Base-by-base conservation (phyloP, 768 basidiomycete genomes). In the Amanita subjunquillea region DNA sequence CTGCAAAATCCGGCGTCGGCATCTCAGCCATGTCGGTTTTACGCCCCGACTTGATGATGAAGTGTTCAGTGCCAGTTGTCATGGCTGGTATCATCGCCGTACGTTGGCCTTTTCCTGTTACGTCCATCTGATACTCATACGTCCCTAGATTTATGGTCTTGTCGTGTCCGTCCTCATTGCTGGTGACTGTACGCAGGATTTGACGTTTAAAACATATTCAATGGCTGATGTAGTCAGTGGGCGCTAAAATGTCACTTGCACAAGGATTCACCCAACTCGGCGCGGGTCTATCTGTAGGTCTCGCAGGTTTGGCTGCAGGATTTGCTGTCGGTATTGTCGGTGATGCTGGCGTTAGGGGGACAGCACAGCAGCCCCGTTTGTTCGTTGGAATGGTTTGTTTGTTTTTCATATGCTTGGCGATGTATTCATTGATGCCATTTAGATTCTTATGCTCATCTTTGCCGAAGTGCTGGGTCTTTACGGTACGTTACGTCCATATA, bases 81-180 rank as follows among this genome's bases (percentile, higher is more conserved):
- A 97, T 98, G 95, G 95, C 95, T 78, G 95, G 95, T 92, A 98
- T 98, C 75, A 96, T 98, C 73, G 95, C 90, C 67, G 95, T 98
- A 60, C 59, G 91, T 83, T 32, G 39, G 29, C 37, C 25, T 22
- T 39, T 47, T 30, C 7, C 48, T 54, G 55, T 36, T 25, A 22
- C 50, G 51, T 17, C 27, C 8, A 12, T 34, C 15, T 53, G 15
- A 56, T 50, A 46, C 36, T 53, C 46, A 53, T 17, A 17, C 23
- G 9, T 34, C 27, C 50, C 47, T 59, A 91, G 93, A 92, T 91
- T 61, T 97, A 99, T 71, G 96, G 96, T 63, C 83, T 99, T 56
- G 96, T 99, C 69, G 95, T 99, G 45, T 94, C 93, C n/a, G 95
- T 98, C 52, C 80, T 99, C 64, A 96, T 99, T 66, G 85, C 89